Evolutionary conservation across 331 rosid genomes (phyloP), one percentile per base, ranked within the genome.

Genomic region (Cydonia oblonga): DNA sequence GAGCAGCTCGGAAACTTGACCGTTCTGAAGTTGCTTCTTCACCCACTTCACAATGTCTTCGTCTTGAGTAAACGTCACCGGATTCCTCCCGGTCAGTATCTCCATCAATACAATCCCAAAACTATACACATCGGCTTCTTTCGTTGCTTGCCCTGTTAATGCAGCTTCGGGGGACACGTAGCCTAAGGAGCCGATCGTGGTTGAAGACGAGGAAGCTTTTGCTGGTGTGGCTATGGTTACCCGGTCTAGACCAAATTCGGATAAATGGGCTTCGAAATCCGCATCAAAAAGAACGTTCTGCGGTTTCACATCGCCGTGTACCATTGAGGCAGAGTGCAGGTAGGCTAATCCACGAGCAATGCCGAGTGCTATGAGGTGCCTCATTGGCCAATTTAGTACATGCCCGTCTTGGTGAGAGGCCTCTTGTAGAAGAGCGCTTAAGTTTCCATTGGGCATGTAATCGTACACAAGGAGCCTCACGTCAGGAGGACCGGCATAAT

Each of bases 31-130:
- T 38, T 89, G 96, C 68, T 52, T 87, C 75, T 91, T 91, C 81
- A 91, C 97, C 97, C 97, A 91, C 46, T 89, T 89, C 81, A 91
- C 97, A n/a, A 91, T 87, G 62, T 87, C 96, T 61, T 91, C 97
- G 13, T 86, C 97, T 42, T 38, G 42, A 38, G 88, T 83, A 60
- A 89, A 87, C 91, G 89, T 87, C 46, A 91, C 87, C 0, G 97
- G 88, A 25, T 87, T 91, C 71, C 86, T 87, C 20, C 97, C 97
- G 0, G 96, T 91, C 8, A 91, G 62, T 3, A 89, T 91, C 87
- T 91, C 97, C 78, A 91, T 77, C 78, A 91, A 33, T 22, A 91
- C 96, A 2, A 91, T 89, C 63, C 97, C 97, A 38, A 85, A 91
- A 69, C 97, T 87, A 29, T 87, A 91, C 12, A 91, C 96, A 16